phyloP scores from a whole-genome alignment of 2,329 filamentous ascomycete species.

The Cercospora sp. region DNA sequence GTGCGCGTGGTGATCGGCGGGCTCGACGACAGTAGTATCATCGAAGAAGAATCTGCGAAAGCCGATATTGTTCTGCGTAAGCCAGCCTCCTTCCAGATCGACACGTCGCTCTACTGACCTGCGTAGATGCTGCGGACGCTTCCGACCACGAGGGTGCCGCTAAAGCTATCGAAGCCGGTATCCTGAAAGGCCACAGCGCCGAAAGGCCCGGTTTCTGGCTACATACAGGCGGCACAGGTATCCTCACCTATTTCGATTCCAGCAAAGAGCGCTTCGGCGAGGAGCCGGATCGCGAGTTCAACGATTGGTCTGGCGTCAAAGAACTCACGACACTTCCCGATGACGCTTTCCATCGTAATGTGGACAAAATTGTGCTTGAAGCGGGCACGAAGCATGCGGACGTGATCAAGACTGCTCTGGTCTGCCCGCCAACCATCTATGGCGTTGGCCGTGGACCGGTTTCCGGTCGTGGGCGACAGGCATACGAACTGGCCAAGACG shows the following conservation, averaged over 20 bases:
- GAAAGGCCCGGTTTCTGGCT: slow-evolving; percentile 43
- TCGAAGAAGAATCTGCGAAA: slow-evolving; percentile 50
- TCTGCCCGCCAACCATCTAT: slow-evolving; percentile 60
- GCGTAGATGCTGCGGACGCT: slow-evolving; percentile 47
- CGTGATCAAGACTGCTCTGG: slow-evolving; percentile 61
- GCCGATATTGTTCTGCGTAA: slow-evolving; percentile 55
- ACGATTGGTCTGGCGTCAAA: slow-evolving; percentile 61
- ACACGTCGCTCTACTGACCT: background rate
- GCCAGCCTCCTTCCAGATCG: slow-evolving; percentile 9
- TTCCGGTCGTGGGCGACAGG: slow-evolving; percentile 58
- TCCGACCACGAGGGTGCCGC: slow-evolving; percentile 50
- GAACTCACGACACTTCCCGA: slow-evolving; percentile 57
- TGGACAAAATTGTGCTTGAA: slow-evolving; percentile 67
- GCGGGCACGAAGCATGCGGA: slow-evolving; percentile 48
- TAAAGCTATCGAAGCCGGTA: slow-evolving; percentile 54
- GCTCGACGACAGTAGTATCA: slow-evolving; percentile 48
- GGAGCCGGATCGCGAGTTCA: slow-evolving; percentile 47
- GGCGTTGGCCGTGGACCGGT: slow-evolving; percentile 54
- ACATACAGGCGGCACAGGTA: slow-evolving; percentile 59
- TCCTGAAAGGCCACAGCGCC: slow-evolving; percentile 49
- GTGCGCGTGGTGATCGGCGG: slow-evolving; percentile 54
- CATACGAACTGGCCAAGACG: slow-evolving; percentile 55
- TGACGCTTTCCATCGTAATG: slow-evolving; percentile 62
- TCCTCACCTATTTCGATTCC: slow-evolving; percentile 55
- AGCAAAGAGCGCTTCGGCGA: slow-evolving; percentile 52